Evolutionary conservation across 306 rosid genomes (phyloP).

Genomic region (Cucumis hystrix): DNA sequence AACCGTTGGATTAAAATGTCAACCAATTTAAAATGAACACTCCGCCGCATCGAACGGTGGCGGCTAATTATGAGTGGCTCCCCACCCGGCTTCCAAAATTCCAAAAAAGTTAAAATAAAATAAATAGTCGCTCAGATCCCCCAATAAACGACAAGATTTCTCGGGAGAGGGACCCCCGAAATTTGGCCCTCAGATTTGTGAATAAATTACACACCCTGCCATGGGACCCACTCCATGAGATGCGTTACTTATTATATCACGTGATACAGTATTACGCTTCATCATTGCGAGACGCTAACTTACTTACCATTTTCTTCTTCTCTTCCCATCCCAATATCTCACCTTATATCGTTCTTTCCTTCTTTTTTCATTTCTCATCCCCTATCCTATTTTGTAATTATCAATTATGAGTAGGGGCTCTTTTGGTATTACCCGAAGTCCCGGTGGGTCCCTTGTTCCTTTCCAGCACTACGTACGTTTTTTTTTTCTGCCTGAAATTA

Average conservation of each 20-base stretch:
- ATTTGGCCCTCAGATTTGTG: slow-evolving; percentile 8
- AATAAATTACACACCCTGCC: slow-evolving; percentile 44
- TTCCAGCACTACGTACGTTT: slow-evolving; percentile 1
- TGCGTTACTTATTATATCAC: slow-evolving; percentile 36
- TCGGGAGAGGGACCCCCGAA: slow-evolving; percentile 5
- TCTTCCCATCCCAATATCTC: too few relatives aligned
- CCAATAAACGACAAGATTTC: slow-evolving; percentile 48
- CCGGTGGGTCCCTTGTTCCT: not conserved
- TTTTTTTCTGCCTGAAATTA: not conserved
- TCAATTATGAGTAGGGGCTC: not conserved
- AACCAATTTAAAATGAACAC: not conserved
- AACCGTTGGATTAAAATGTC: not conserved
- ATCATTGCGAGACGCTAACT: slow-evolving; percentile 30
- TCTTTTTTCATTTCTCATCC: too few relatives aligned
- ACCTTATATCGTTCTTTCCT: too few relatives aligned
- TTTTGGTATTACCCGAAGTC: not conserved
- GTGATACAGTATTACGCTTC: slow-evolving; percentile 24
- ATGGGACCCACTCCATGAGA: slow-evolving; percentile 19
- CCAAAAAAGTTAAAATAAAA: slow-evolving; percentile 3
- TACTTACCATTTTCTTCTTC: too few relatives aligned
- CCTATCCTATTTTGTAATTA: not conserved
- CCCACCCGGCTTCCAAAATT: not conserved
- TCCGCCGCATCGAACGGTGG: not conserved
- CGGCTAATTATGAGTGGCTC: not conserved
- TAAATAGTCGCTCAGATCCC: slow-evolving; percentile 40